Conservation (phyloP, 2,329 filamentous ascomycete species). For the Cercospora beticola region DNA sequence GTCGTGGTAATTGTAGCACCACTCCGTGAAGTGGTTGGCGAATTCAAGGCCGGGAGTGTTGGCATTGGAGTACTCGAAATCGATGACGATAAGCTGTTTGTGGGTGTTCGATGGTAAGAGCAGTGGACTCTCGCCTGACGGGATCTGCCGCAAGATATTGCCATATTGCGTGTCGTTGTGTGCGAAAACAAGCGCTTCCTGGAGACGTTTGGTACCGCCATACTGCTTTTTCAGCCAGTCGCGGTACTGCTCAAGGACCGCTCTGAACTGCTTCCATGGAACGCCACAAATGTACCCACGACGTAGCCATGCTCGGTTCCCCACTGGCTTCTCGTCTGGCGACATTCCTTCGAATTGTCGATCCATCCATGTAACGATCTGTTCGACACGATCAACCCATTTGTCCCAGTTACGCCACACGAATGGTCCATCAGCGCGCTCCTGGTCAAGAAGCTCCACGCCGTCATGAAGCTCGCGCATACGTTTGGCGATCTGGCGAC, state of each 20-base stretch:
- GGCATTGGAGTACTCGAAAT: conserved; percentile 94
- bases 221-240: conserved; percentile 70
- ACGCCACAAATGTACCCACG: conserved; percentile 81
- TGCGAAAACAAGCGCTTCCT: conserved; percentile 81
- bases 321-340: conserved; percentile 43
- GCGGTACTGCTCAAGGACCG: conserved; percentile 74
- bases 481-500: conserved; percentile 90
- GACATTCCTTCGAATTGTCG: conserved; percentile 55
- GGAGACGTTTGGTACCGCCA: conserved; percentile 65
- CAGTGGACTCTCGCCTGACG: conserved; percentile 72
- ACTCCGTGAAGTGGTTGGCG: conserved; percentile 96
- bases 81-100: conserved; percentile 94
- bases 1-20: conserved; percentile 97
- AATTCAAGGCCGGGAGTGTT: conserved; percentile 88
- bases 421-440: conserved; percentile 74
- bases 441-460: conserved; percentile 77
- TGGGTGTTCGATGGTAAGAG: conserved; percentile 88
- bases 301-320: conserved; percentile 61
- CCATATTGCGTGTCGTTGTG: conserved; percentile 99
- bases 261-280: conserved; percentile 76
- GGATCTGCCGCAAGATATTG: conserved; percentile 82
- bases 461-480: conserved; percentile 96
- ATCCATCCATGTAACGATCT: conserved; percentile 60
- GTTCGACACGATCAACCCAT: conserved; percentile 71
- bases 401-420: conserved; percentile 95